Percentiles rank a stretch among this genome's conserved stretches.
phyloP scores from a whole-genome alignment of 371 early-diverging fungal species.

The Mucor lusitanicus region DNA sequence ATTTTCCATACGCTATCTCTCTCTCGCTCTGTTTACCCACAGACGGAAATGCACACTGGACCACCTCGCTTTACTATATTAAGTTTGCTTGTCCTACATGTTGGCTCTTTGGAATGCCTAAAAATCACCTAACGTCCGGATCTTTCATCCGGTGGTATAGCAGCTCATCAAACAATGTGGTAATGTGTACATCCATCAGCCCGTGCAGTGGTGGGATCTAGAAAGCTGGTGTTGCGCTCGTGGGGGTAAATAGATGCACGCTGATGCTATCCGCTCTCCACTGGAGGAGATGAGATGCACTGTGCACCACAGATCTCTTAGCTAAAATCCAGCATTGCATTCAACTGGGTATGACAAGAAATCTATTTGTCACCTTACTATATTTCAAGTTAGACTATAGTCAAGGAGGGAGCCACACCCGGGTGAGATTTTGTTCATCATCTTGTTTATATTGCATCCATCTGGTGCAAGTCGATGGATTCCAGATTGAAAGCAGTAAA shows the following conservation, averaged over 20 bases:
- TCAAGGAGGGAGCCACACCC: not conserved
- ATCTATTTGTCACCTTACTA: constrained; percentile 2
- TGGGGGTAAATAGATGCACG: not conserved
- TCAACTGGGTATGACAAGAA: not conserved
- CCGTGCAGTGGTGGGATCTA: too few species aligned
- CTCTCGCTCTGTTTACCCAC: not conserved
- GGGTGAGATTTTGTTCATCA: not conserved
- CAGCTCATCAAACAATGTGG: not conserved
- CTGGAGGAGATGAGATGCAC: not conserved
- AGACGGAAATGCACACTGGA: not conserved
- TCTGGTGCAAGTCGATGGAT: too few species aligned
- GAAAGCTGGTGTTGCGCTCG: too few species aligned
- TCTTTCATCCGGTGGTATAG: not conserved
- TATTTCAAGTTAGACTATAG: not conserved
- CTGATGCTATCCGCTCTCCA: not conserved
- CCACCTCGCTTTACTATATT: not conserved
- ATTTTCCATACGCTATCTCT: not conserved
- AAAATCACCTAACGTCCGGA: not conserved
- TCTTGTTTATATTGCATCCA: not conserved
- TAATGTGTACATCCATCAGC: not conserved
- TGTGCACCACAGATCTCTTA: not conserved
- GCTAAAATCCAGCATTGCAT: not conserved
- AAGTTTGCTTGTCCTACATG: not conserved
- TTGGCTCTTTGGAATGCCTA: not conserved
- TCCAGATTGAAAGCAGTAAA: too few species aligned